A percentile compares a stretch with the other conserved stretches of the same genome.
Conservation (phyloP, 225 moss, liverwort and hornwort species). For the Pseudoscleropodium purum region DNA sequence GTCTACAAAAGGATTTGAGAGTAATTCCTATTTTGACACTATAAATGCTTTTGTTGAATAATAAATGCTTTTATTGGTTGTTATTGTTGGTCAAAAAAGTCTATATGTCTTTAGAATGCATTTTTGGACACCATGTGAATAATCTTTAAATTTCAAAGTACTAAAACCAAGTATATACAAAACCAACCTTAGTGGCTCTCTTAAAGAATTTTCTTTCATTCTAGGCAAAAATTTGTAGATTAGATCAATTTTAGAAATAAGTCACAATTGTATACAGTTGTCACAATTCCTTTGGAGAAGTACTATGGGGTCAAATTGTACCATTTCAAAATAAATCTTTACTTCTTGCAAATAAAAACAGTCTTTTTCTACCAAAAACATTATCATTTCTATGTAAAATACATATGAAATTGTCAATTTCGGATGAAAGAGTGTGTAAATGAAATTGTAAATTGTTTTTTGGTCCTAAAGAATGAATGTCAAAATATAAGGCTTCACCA, state of each 20-base stretch:
- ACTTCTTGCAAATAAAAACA: no score
- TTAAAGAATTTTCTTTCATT: neutral
- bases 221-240: neutral
- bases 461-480: no score
- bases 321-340: neutral
- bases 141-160: neutral
- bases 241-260: neutral
- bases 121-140: neutral
- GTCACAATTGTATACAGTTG: neutral
- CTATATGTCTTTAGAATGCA: neutral
- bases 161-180: neutral
- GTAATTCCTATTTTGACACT: neutral
- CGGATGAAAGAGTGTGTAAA: neutral
- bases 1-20: neutral
- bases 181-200: neutral
- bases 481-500: neutral
- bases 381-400: neutral
- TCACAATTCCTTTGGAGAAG: fast-evolving
- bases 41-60: neutral
- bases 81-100: neutral
- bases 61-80: neutral
- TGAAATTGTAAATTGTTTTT: neutral
- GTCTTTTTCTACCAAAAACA: no score
- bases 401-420: neutral
- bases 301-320: no score